These are phyloP conservation scores for Nicotiana noctiflora DNA, from an alignment of 257 asterid genomes.

Conservation along the genomic window DNA sequence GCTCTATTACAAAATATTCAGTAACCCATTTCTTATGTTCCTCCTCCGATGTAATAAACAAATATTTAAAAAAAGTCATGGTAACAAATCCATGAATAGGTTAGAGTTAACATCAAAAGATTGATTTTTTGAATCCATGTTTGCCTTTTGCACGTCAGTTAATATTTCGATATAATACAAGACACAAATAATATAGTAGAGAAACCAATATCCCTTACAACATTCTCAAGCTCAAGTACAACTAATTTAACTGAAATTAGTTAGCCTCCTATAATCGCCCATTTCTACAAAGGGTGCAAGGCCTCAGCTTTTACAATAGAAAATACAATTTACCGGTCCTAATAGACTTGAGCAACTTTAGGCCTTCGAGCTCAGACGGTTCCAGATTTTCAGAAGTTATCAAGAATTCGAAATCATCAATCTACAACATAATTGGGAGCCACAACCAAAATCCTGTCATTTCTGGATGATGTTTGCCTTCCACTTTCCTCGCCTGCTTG, in stretches of 20 bases:
- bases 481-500: slow-evolving; percentile 47
- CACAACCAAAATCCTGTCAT: slow-evolving; percentile 74
- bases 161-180: no score
- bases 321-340: background rate
- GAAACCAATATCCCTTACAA: no score
- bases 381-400: background rate
- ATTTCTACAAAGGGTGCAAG: background rate
- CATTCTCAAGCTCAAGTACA: background rate
- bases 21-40: background rate
- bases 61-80: no score
- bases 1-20: background rate
- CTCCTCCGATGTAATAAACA: no score
- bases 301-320: background rate
- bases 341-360: background rate
- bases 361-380: background rate
- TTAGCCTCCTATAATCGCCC: background rate
- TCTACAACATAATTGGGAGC: slow-evolving; percentile 87
- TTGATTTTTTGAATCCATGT: no score
- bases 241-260: background rate
- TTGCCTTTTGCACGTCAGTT: no score
- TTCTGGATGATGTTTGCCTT: slow-evolving; percentile 48
- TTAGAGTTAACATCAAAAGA: no score
- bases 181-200: background rate
- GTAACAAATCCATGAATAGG: no score
- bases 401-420: slow-evolving; percentile 27